Base-by-base conservation (phyloP, 1,139 yeast genomes). In the Lodderomyces jiufengensis region DNA sequence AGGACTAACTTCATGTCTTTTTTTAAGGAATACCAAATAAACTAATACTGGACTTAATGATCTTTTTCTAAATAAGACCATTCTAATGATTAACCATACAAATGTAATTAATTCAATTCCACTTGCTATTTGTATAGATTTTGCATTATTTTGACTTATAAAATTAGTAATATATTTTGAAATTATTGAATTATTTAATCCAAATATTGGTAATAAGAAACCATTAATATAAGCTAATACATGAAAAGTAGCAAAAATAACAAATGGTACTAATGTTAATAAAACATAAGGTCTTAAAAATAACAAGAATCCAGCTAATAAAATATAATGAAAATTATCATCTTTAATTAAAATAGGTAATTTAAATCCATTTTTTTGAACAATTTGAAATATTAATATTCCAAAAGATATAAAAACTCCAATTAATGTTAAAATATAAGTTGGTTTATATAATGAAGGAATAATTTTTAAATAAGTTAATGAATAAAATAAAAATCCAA, bases 401-500 rank as follows among this genome's bases (percentile, higher is more conserved):
- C 87, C 88, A 59, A 86, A 88, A 26, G 95, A 80, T 47, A 72
- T 75, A 33, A 85, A 55, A 5, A 84, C 80, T 11, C 92, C 84
- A 9, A 80, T 34, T 44, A 79, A 79, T 2, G 85, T 72, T 38
- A 76, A 52, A 38, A 76, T 70, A 63, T 85, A 87, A n/a, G 15
- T 23, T n/a, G 28, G 26, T 29, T 36, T 36, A 70, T 72, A 51
- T 47, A 50, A 34, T 50, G 41, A 38, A 8, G 42, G 42, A 23
- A 56, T 52, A 34, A 59, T 45, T 33, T 45, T 49, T 10, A 59
- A 29, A 38, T 57, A 74, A 18, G 83, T 70, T 35, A 83, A 56
- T 13, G 76, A 48, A 57, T 77, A 84, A 41, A 81, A 58, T 20
- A 76, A 36, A 9, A 78, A 65, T 37, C 79, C 72, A 9, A 74